phyloP scores from a whole-genome alignment of 129 eudicot genomes.

The Artemisia tridentata region DNA sequence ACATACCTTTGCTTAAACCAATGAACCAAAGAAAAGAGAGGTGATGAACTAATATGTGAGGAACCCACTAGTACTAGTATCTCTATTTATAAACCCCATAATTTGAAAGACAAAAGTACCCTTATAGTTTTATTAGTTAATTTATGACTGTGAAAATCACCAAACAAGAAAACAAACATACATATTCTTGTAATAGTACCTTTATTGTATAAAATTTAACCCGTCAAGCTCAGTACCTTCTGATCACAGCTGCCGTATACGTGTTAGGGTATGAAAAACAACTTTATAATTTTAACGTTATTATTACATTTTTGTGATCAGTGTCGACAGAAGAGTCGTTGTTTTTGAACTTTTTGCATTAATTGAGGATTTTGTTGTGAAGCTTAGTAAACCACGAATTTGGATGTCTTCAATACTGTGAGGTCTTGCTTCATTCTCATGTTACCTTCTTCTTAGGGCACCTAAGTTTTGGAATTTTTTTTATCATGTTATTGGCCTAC shows the following conservation, averaged over 20 bases:
- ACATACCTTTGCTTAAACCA: conserved; percentile 27
- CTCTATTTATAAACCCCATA: conserved; percentile 18
- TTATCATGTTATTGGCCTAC: conserved; percentile 14
- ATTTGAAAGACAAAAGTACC: conserved; percentile 29
- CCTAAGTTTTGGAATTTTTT: conserved; percentile 32
- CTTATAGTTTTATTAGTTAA: conserved; percentile 20
- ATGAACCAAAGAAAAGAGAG: conserved; percentile 2
- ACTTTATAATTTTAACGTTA: neutral
- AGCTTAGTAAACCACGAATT: conserved; percentile 27
- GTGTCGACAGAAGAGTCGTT: conserved; percentile 25
- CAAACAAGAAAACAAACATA: conserved; percentile 10
- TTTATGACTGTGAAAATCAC: conserved; percentile 14
- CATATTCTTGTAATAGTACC: conserved; percentile 23
- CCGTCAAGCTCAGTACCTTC: conserved; percentile 29
- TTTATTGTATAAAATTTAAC: conserved; percentile 15
- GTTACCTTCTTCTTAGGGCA: conserved; percentile 47
- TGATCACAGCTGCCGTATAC: conserved; percentile 41
- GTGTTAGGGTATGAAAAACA: conserved; percentile 38
- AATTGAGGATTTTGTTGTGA: conserved; percentile 33
- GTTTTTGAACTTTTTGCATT: conserved; percentile 46
- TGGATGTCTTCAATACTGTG: conserved; percentile 29
- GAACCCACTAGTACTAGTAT: neutral
- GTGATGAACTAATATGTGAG: conserved; percentile 21
- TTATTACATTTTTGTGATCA: conserved; percentile 15
- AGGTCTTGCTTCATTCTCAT: conserved; percentile 38